Conservation (phyloP, 106 monocot genomes). For the Xerophyta viscosa region DNA sequence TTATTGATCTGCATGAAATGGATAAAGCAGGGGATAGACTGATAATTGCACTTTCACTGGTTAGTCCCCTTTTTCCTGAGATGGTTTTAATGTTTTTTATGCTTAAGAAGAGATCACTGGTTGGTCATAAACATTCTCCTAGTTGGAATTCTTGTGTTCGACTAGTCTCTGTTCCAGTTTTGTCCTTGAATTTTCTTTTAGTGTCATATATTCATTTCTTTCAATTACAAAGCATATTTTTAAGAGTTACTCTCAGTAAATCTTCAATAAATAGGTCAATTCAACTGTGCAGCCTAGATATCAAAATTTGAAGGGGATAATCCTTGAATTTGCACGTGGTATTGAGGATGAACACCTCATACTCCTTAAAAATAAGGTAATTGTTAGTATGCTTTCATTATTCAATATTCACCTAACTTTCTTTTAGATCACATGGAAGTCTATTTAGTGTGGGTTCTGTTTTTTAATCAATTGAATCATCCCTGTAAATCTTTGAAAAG, state of each 20-base stretch:
- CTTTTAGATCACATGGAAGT: no score
- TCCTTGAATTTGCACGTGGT: slow-evolving; percentile 81
- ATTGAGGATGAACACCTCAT: slow-evolving; percentile 73
- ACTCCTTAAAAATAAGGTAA: slow-evolving; percentile 53
- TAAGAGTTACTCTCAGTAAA: neutral
- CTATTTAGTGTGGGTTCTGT: neutral
- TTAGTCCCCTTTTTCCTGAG: slow-evolving; percentile 10
- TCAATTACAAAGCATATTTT: neutral
- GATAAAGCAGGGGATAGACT: slow-evolving; percentile 67
- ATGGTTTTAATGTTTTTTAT: no score
- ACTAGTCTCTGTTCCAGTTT: no score
- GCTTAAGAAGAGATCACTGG: no score
- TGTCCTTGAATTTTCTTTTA: neutral
- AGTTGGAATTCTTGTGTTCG: no score
- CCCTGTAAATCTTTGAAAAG: no score
- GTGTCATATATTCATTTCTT: neutral
- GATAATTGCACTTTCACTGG: slow-evolving; percentile 69
- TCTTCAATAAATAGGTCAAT: neutral
- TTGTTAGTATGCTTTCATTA: neutral
- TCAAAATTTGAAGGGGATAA: slow-evolving; percentile 50
- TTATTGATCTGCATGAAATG: slow-evolving; percentile 77
- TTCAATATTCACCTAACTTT: no score
- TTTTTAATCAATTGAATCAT: no score
- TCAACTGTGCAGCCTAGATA: slow-evolving; percentile 51
- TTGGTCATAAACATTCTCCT: no score